A percentile compares a stretch with the other conserved stretches of the same genome.
Conservation (phyloP, 305 asterid species). For the Fraxinus sp. region DNA sequence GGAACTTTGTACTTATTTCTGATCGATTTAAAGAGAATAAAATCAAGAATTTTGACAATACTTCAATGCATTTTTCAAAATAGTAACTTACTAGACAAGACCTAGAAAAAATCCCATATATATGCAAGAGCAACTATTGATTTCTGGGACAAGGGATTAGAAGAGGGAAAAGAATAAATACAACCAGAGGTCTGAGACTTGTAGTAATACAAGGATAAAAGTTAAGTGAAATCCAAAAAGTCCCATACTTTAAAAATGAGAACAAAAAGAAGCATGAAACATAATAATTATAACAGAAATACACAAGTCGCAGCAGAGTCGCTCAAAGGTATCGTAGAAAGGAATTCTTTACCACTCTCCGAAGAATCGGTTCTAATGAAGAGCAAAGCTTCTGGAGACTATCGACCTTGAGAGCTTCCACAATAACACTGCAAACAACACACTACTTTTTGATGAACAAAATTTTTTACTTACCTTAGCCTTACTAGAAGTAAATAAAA, state of each 20-base stretch:
- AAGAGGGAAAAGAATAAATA: not conserved
- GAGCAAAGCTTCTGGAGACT: slow-evolving; percentile 96
- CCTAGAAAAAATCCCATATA: not conserved
- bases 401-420: slow-evolving; percentile 92
- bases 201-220: not conserved
- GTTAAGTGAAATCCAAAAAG: not conserved
- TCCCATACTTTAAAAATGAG: not conserved
- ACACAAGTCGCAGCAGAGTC: not conserved
- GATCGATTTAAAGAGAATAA: not conserved
- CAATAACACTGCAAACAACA: slow-evolving; percentile 72
- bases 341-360: slow-evolving; percentile 76
- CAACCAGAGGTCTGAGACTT: not conserved
- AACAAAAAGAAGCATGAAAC: not conserved
- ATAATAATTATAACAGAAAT: not conserved
- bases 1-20: not conserved
- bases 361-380: slow-evolving; percentile 88
- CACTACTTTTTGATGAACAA: not conserved
- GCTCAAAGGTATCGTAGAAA: not conserved
- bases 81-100: not conserved
- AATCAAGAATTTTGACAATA: not conserved
- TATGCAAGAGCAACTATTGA: not conserved
- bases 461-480: not conserved
- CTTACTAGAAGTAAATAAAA: not conserved
- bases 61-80: not conserved
- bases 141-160: not conserved